Percentiles rank a stretch among this genome's conserved stretches.
phyloP scores from a whole-genome alignment of 805 yeast genomes.

The Ogataea chonburiensis region DNA sequence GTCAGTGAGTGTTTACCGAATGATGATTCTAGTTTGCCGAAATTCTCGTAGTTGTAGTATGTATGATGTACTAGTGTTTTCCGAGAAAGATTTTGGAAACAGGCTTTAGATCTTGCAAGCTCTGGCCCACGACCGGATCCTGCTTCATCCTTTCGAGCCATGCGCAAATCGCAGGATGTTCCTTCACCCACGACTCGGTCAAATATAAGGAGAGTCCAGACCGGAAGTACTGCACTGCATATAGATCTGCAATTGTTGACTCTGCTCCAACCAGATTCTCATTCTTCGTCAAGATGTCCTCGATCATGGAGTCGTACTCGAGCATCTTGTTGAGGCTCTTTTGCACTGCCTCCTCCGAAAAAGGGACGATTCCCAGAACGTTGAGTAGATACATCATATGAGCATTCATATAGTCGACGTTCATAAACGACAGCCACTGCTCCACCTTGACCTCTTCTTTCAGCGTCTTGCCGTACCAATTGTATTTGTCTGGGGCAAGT shows the following conservation, averaged over 20 bases:
- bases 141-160: slow-evolving; percentile 1
- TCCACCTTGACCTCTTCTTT: slow-evolving; percentile 1
- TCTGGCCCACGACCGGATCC: slow-evolving; percentile 3
- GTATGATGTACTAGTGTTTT: too few relatives aligned
- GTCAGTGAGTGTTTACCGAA: slow-evolving; percentile 3
- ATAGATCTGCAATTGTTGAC: slow-evolving; percentile 4
- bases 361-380: neutral
- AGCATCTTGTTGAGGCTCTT: neutral
- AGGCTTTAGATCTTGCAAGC: neutral
- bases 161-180: slow-evolving; percentile 2
- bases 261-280: slow-evolving; percentile 4
- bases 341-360: neutral
- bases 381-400: neutral
- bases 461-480: slow-evolving; percentile 4
- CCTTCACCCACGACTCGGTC: slow-evolving; percentile 1
- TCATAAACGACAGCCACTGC: slow-evolving; percentile 7
- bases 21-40: slow-evolving; percentile 5
- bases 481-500: slow-evolving; percentile 1
- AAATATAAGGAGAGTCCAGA: neutral
- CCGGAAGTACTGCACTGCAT: slow-evolving; percentile 1
- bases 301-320: neutral
- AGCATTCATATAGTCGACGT: slow-evolving; percentile 1
- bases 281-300: slow-evolving; percentile 1
- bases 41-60: neutral
- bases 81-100: neutral